Conservation (phyloP, 805 yeast species). For the Starmerella vaccinii region DNA sequence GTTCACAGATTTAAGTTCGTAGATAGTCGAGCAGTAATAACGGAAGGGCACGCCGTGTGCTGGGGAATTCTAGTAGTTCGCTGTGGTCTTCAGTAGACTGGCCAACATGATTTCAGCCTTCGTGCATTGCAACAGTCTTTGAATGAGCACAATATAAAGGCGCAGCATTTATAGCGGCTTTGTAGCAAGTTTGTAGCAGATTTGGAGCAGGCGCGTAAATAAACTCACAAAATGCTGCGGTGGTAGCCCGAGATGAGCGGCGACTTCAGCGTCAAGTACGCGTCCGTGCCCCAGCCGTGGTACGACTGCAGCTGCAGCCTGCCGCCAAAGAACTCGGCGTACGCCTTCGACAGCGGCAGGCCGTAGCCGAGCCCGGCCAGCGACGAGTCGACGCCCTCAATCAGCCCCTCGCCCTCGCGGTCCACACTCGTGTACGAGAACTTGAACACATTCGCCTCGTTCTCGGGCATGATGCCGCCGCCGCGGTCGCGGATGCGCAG, state of each 20-base stretch:
- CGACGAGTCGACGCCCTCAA: conserved; percentile 58
- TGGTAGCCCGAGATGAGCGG: conserved; percentile 23
- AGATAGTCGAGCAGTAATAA: no score
- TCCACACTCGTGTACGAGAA: conserved; percentile 79
- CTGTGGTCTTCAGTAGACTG: no score
- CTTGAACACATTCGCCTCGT: conserved; percentile 62
- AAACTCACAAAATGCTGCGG: conserved; percentile 10
- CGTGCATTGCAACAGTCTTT: no score
- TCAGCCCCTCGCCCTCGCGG: conserved; percentile 41
- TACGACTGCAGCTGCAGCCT: conserved; percentile 56
- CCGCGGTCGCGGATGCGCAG: conserved; percentile 78
- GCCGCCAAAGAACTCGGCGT: conserved; percentile 66
- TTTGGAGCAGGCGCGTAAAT: no score
- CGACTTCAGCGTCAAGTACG: conserved; percentile 39
- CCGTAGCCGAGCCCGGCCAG: conserved; percentile 98
- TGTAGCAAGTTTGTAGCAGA: no score
- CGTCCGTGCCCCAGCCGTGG: conserved; percentile 73
- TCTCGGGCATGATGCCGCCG: conserved; percentile 68
- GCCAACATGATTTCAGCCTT: no score
- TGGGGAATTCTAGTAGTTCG: no score
- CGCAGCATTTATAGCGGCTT: no score
- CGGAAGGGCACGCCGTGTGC: no score
- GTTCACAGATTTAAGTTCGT: no score
- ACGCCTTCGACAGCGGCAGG: conserved; percentile 68
- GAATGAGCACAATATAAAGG: no score